Evolutionary conservation across 2,329 filamentous ascomycete genomes (phyloP).

Genomic region (Dendrostoma leiphaemia): DNA sequence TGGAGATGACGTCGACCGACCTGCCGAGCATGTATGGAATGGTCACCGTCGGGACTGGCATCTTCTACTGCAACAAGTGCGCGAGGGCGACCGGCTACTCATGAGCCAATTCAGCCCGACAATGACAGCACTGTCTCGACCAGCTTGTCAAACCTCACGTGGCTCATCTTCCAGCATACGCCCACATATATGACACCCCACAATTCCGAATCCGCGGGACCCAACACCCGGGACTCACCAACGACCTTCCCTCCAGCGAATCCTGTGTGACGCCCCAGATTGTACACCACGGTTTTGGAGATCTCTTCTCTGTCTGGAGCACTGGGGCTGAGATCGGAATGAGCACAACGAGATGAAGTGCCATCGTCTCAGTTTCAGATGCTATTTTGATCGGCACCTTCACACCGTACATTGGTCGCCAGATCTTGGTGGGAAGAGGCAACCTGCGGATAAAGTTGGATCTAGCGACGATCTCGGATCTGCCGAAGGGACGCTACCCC

Average conservation of each 20-base stretch:
- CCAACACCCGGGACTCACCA: no score
- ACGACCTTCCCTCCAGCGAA: no score
- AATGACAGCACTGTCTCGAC: no score
- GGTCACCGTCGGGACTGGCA: slow-evolving; percentile 63
- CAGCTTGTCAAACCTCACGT: no score
- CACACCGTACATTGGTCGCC: neutral
- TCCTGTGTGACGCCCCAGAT: no score
- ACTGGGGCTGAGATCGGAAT: neutral
- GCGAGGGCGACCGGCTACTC: slow-evolving; percentile 64
- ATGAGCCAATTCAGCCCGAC: slow-evolving; percentile 36
- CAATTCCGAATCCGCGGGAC: no score
- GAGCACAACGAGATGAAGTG: neutral
- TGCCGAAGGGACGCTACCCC: neutral
- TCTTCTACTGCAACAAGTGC: slow-evolving; percentile 65
- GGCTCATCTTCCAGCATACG: neutral
- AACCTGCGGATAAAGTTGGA: neutral
- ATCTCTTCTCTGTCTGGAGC: no score
- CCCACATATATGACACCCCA: no score
- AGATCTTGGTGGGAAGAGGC: neutral
- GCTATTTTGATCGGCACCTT: neutral
- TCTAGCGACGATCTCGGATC: neutral
- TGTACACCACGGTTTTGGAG: no score
- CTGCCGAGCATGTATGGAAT: slow-evolving; percentile 58
- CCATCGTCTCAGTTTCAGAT: neutral
- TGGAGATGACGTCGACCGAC: slow-evolving; percentile 61